Evolutionary conservation across 441 rosid species (phyloP), one percentile per base, ranked within the genome.

Genomic region (Euphorbia celastroides): DNA sequence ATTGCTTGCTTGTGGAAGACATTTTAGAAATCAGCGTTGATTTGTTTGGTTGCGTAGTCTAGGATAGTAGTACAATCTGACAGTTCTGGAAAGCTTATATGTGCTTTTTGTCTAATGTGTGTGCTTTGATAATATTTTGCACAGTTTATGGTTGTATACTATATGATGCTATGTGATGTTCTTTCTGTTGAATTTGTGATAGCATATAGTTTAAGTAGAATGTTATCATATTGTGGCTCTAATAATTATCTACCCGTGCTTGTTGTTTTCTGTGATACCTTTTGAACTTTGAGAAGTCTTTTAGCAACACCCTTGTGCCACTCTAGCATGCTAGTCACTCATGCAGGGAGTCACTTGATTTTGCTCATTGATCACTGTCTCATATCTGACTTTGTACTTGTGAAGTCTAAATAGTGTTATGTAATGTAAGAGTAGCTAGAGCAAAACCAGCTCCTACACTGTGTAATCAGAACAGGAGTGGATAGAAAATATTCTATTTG

Each of bases 271-370:
- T n/a, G n/a, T n/a, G n/a, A 11, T 31, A 41, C 36, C 59, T 55
- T 34, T 51, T 20, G n/a, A 36, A 60, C 32, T 12, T 75, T 54
- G n/a, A 46, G 34, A 42, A 30, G 41, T 38, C 60, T 36, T 55
- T 14, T 16, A 38, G 22, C 61, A 41, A n/a, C 26, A 68, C 2
- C 54, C 63, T 11, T 59, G 42, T 44, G 59, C 26, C 34, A 44
- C 34, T 14, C 56, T 28, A 25, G 51, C 1, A 44, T n/a, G n/a
- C n/a, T n/a, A n/a, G n/a, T n/a, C n/a, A n/a, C n/a, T n/a, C n/a
- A n/a, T n/a, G n/a, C n/a, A n/a, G n/a, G n/a, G n/a, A n/a, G n/a
- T n/a, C n/a, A n/a, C n/a, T n/a, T n/a, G n/a, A n/a, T n/a, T n/a
- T n/a, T n/a, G n/a, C n/a, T n/a, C n/a, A n/a, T n/a, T n/a, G n/a